Percentiles rank a stretch among this genome's conserved stretches.
Evolutionary conservation across 2,329 filamentous ascomycete species (phyloP).

Genomic region (Cladosporium sp.): DNA sequence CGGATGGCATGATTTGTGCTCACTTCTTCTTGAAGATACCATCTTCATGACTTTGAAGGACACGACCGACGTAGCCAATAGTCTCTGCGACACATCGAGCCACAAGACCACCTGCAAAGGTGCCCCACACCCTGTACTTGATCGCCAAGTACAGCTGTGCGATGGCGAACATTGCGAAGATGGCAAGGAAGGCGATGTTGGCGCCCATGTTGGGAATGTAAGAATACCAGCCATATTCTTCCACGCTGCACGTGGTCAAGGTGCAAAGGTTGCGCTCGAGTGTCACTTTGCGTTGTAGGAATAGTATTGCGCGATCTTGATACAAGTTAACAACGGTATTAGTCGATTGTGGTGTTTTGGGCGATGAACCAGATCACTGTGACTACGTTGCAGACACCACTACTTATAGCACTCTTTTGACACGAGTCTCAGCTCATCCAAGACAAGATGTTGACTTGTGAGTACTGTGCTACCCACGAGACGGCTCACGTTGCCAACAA

Average conservation of each 20-base stretch:
- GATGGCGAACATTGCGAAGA: not conserved
- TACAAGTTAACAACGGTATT: not conserved
- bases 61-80: not conserved
- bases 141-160: not conserved
- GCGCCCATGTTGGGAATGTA: not conserved
- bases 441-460: not conserved
- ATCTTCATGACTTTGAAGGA: not conserved
- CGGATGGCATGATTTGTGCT: not conserved
- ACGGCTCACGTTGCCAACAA: not conserved
- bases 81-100: not conserved
- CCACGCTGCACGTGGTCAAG: not conserved
- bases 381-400: not conserved
- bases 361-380: not conserved
- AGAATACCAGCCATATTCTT: not conserved
- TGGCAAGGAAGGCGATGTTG: not conserved
- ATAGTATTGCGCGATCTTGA: not conserved
- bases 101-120: not conserved
- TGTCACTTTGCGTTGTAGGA: not conserved
- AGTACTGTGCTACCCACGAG: not conserved
- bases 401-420: not conserved
- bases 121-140: not conserved
- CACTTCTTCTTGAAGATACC: not conserved
- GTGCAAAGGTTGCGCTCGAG: not conserved
- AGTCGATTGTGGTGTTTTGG: not conserved
- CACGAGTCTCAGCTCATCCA: not conserved